Evolutionary conservation across 2,329 filamentous ascomycete genomes (phyloP).

Genomic region (Fusarium udum): DNA sequence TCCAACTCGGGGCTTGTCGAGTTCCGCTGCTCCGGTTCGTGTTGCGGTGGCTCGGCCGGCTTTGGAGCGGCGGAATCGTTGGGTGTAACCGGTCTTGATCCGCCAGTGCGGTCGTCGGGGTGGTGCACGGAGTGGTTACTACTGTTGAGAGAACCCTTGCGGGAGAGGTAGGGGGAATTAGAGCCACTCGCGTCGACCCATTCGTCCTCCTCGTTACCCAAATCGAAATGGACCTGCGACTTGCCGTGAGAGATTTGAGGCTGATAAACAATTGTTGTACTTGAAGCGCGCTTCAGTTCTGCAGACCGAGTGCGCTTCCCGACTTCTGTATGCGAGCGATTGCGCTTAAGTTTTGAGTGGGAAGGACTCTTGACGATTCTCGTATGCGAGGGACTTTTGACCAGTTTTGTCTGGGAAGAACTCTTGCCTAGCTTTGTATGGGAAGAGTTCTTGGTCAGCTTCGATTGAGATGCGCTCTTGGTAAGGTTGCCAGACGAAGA

Average conservation of each 20-base stretch:
- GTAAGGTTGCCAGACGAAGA: slow-evolving; percentile 57
- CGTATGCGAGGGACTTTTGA: slow-evolving; percentile 47
- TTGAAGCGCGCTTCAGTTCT: slow-evolving; percentile 63
- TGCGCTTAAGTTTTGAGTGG: slow-evolving; percentile 56
- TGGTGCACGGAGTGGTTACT: slow-evolving; percentile 57
- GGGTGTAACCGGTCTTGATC: slow-evolving; percentile 50
- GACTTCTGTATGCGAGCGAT: slow-evolving; percentile 35
- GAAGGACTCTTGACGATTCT: slow-evolving; percentile 65
- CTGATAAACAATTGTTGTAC: slow-evolving; percentile 59
- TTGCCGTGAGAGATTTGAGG: slow-evolving; percentile 55
- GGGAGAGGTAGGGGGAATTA: slow-evolving; percentile 65
- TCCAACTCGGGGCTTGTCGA: slow-evolving; percentile 51
- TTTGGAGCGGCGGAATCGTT: slow-evolving; percentile 33
- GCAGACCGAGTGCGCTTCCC: slow-evolving; percentile 67
- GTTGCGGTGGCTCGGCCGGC: slow-evolving; percentile 20
- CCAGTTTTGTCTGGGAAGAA: slow-evolving; percentile 48
- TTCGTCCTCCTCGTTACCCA: slow-evolving; percentile 68
- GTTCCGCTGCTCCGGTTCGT: slow-evolving; percentile 16
- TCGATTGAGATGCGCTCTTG: slow-evolving; percentile 66
- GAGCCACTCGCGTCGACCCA: slow-evolving; percentile 74
- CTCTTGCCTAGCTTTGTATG: slow-evolving; percentile 64
- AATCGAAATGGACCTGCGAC: slow-evolving; percentile 69
- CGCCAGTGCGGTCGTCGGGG: slow-evolving; percentile 49
- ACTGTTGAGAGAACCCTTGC: slow-evolving; percentile 59
- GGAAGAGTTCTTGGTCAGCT: slow-evolving; percentile 63